A percentile compares a stretch with the other conserved stretches of the same genome.
Evolutionary conservation across 441 rosid genomes (phyloP).

Genomic region (Kokia cookei): DNA sequence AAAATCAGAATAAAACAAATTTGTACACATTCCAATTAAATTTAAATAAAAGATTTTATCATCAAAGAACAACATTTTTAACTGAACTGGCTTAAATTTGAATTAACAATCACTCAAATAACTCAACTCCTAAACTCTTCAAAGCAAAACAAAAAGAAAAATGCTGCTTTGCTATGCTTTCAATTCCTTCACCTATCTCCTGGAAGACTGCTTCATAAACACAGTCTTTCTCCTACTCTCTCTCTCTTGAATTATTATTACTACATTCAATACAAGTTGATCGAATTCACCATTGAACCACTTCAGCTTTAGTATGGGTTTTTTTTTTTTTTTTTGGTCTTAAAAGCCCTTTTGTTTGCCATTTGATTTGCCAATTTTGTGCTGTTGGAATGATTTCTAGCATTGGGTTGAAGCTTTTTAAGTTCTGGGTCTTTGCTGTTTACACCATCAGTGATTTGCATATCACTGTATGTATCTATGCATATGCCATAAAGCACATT

Average conservation of each 20-base stretch:
- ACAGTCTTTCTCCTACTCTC: background rate
- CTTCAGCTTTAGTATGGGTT: background rate
- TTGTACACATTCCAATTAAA: too few relatives aligned
- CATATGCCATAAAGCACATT: background rate
- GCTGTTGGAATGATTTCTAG: background rate
- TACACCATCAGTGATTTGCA: background rate
- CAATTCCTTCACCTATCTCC: slow-evolving; percentile 18
- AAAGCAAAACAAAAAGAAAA: background rate
- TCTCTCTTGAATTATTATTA: background rate
- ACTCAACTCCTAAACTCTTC: background rate
- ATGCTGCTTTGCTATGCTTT: slow-evolving; percentile 8
- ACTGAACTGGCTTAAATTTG: background rate
- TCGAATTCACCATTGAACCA: background rate
- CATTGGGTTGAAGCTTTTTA: background rate
- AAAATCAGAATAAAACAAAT: too few relatives aligned
- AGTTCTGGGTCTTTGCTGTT: background rate
- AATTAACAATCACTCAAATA: background rate
- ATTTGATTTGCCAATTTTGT: background rate
- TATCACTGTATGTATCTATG: too few relatives aligned
- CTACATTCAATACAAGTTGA: background rate
- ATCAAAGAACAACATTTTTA: background rate
- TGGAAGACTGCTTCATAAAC: background rate
- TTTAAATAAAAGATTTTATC: too few relatives aligned
- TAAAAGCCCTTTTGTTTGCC: too few relatives aligned
- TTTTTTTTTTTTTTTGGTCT: background rate